Evolutionary conservation across 139 green algal genomes (phyloP).

Genomic region (Nannochloris sp.): DNA sequence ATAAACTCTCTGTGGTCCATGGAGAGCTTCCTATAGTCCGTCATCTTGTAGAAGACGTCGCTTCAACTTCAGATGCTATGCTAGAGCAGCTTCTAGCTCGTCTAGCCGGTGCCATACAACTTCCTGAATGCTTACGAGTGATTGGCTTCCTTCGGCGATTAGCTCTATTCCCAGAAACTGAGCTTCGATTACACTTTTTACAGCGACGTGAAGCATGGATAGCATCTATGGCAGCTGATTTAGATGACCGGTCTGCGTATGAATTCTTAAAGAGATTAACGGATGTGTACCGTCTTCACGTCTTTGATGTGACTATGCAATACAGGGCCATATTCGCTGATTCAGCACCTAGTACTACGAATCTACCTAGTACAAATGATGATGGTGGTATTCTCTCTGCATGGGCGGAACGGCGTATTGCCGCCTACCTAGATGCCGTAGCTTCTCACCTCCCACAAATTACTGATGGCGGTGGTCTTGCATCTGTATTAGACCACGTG

Average conservation of each 20-base stretch:
- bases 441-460: conserved; percentile 50
- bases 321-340: conserved; percentile 87
- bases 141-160: conserved; percentile 91
- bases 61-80: conserved; percentile 58
- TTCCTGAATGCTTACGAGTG: conserved; percentile 88
- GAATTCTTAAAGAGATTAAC: conserved; percentile 89
- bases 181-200: conserved; percentile 84
- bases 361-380: conserved; percentile 19
- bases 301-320: conserved; percentile 99
- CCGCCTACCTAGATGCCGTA: conserved; percentile 52
- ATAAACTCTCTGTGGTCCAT: conserved; percentile 23
- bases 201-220: conserved; percentile 65
- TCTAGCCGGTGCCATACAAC: conserved; percentile 64
- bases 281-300: conserved; percentile 89
- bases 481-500: conserved; percentile 85
- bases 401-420: conserved; percentile 73
- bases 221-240: conserved; percentile 58
- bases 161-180: conserved; percentile 53
- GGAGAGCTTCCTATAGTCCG: conserved; percentile 53
- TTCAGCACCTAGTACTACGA: background rate
- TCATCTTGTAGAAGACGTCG: conserved; percentile 56
- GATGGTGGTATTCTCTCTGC: conserved; percentile 50
- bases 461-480: conserved; percentile 64
- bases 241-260: conserved; percentile 64
- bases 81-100: conserved; percentile 74